These are phyloP conservation scores for Daldinia decipiens DNA, from an alignment of 495 filamentous ascomycete genomes.

Conservation along the genomic window DNA sequence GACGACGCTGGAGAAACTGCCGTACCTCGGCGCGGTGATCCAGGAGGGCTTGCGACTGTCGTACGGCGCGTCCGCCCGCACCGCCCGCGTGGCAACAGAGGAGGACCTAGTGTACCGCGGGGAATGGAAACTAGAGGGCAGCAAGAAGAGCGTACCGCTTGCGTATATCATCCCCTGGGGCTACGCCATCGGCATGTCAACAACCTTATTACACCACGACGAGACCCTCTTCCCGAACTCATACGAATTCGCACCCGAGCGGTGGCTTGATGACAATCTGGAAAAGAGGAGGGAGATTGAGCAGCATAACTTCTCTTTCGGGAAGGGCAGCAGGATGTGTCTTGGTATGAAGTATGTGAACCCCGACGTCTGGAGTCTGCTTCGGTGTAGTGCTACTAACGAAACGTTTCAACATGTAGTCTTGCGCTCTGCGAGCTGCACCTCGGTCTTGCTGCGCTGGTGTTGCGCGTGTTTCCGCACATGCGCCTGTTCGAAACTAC, in stretches of 20 bases:
- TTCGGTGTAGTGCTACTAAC: conserved; percentile 37
- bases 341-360: conserved; percentile 25
- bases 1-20: conserved; percentile 15
- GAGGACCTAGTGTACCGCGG: conserved; percentile 10
- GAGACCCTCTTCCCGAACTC: conserved; percentile 10
- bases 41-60: conserved; percentile 14
- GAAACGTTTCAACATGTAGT: conserved; percentile 3
- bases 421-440: conserved; percentile 52
- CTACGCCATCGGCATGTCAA: conserved; percentile 21
- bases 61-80: not conserved
- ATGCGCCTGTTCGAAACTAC: conserved; percentile 46
- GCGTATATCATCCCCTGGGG: conserved; percentile 25
- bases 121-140: not conserved
- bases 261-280: conserved; percentile 13
- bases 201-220: conserved; percentile 6
- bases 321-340: conserved; percentile 25
- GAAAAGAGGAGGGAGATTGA: conserved; percentile 14
- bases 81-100: conserved; percentile 7
- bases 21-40: conserved; percentile 17
- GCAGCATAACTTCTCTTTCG: conserved; percentile 17
- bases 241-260: not conserved
- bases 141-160: not conserved
- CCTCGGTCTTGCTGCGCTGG: conserved; percentile 37
- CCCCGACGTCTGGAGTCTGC: not conserved
- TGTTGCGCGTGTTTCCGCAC: conserved; percentile 38